Conservation (phyloP, 1,284 basidiomycete genomes). For the Ganoderma leucocontextum region DNA sequence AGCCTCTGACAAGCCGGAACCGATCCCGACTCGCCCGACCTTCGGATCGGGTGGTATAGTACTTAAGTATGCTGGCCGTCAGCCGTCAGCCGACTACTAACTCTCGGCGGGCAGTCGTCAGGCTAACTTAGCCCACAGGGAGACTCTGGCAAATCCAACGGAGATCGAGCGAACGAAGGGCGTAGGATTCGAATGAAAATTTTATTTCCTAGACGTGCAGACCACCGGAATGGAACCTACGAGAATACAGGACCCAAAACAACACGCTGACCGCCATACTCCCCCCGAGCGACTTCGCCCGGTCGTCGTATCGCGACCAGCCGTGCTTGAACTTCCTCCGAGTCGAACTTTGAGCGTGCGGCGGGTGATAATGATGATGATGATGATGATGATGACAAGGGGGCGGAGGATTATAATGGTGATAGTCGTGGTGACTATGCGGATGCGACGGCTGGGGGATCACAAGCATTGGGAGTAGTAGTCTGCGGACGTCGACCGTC, state of each 20-base stretch:
- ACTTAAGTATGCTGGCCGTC: too few relatives aligned
- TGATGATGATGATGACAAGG: background rate
- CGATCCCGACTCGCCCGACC: too few relatives aligned
- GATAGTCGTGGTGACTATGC: background rate
- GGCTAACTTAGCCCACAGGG: too few relatives aligned
- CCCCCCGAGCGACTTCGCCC: conserved; percentile 29
- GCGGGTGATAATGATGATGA: background rate
- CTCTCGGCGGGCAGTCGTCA: too few relatives aligned
- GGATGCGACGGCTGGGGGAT: conserved; percentile 23
- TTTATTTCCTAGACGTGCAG: conserved; percentile 11
- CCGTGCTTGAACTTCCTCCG: conserved; percentile 14
- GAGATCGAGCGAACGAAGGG: too few relatives aligned
- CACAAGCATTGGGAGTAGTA: conserved; percentile 56
- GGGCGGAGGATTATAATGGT: background rate
- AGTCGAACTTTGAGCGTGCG: background rate
- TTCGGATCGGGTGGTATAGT: too few relatives aligned
- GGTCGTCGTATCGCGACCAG: conserved; percentile 29
- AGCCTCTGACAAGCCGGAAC: too few relatives aligned
- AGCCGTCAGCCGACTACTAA: too few relatives aligned
- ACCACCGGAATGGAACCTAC: conserved; percentile 6
- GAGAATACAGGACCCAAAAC: conserved; percentile 27
- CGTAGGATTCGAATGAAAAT: too few relatives aligned
- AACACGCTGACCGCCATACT: conserved; percentile 31
- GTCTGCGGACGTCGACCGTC: conserved; percentile 32
- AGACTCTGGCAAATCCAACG: too few relatives aligned